A percentile compares a stretch with the other conserved stretches of the same genome.
Evolutionary conservation across 257 asterid species (phyloP).

Genomic region (Jaltomata sinuosa): DNA sequence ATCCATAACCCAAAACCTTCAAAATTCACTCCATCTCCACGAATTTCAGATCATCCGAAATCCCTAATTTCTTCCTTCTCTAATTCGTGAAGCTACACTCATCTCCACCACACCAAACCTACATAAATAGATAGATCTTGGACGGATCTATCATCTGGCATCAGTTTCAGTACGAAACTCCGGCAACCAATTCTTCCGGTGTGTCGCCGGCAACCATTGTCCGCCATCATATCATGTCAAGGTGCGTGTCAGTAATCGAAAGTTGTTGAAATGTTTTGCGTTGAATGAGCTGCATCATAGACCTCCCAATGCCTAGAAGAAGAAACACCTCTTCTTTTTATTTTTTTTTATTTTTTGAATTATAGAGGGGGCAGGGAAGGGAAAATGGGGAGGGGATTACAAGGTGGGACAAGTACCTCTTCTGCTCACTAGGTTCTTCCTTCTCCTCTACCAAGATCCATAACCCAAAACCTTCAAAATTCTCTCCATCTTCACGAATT

Average conservation of each 20-base stretch:
- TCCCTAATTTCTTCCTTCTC: no score
- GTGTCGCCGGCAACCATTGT: not conserved
- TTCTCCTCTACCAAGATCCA: not conserved
- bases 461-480: not conserved
- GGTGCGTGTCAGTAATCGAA: conserved; percentile 95
- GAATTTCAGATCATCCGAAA: no score
- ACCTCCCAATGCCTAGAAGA: conserved; percentile 97
- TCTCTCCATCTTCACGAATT: not conserved
- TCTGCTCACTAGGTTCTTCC: not conserved
- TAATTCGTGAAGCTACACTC: no score
- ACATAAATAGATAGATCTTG: no score
- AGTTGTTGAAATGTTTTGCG: conserved; percentile 83
- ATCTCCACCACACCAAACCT: no score
- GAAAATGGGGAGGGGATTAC: no score
- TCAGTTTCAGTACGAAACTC: no score
- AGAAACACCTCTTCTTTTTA: conserved; percentile 70
- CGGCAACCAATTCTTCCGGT: no score
- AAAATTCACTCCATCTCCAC: not conserved
- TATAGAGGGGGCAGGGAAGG: no score
- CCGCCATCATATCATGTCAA: conserved; percentile 93
- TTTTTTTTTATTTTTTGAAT: no score
- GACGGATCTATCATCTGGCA: no score
- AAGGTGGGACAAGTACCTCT: no score
- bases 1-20: not conserved
- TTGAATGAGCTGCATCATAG: conserved; percentile 95